phyloP scores from a whole-genome alignment of 371 early-diverging fungal genomes.

The Globomyces sp. region DNA sequence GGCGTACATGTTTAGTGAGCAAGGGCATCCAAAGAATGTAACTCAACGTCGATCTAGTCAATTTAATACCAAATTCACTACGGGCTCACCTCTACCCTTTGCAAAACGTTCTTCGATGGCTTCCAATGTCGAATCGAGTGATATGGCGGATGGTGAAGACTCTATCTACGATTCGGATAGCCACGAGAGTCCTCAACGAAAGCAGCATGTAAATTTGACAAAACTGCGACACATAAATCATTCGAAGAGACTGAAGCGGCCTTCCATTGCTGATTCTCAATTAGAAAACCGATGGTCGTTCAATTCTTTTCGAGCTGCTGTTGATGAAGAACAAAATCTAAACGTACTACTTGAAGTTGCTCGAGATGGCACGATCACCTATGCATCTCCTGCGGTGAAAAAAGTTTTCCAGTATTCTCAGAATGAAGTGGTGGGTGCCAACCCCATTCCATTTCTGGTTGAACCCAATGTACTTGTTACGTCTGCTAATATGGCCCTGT shows the following conservation, averaged over 20 bases:
- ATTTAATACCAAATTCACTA: conserved; percentile 3
- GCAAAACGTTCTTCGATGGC: conserved; percentile 1
- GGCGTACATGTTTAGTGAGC: conserved; percentile 31
- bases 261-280: conserved; percentile 6
- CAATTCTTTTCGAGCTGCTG: conserved; percentile 37
- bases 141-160: conserved; percentile 12
- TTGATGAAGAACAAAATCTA: conserved; percentile 41
- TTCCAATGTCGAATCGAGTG: conserved; percentile 8
- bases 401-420: conserved; percentile 51
- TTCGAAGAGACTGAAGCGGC: neutral
- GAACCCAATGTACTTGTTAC: conserved; percentile 59
- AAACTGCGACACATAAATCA: conserved; percentile 33
- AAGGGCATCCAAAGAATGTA: conserved; percentile 13
- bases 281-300: conserved; percentile 22
- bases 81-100: conserved; percentile 16
- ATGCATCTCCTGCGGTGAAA: conserved; percentile 39
- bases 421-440: conserved; percentile 38
- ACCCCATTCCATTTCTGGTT: conserved; percentile 30
- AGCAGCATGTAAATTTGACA: conserved; percentile 21
- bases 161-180: conserved; percentile 5
- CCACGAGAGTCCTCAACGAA: conserved; percentile 10
- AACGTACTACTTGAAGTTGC: conserved; percentile 50
- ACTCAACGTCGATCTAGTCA: conserved; percentile 8
- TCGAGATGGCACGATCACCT: conserved; percentile 40
- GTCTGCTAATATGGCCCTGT: conserved; percentile 59